phyloP scores from a whole-genome alignment of 106 monocot genomes.

The Dendrobium chrysotoxum region DNA sequence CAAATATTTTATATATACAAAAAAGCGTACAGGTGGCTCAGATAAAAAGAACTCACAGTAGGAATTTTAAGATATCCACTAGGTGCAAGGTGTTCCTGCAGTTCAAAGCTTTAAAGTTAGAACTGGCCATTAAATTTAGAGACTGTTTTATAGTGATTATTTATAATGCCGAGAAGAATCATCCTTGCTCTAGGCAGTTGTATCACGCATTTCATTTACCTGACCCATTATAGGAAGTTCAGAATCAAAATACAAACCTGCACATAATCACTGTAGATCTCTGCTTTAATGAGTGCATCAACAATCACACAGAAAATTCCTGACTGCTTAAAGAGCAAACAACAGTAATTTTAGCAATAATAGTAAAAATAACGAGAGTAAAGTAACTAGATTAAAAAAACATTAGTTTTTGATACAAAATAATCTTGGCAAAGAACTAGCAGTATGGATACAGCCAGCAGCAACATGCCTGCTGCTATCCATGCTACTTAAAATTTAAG shows the following conservation, averaged over 20 bases:
- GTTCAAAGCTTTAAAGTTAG: conserved; percentile 10
- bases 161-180: not conserved
- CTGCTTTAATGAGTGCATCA: conserved; percentile 52
- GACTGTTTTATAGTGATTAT: not conserved
- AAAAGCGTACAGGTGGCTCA: not conserved
- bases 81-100: conserved; percentile 81
- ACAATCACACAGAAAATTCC: conserved; percentile 58
- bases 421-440: not conserved
- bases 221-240: not conserved
- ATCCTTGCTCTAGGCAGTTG: not conserved
- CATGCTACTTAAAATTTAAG: not conserved
- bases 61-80: conserved; percentile 97
- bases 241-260: conserved; percentile 44
- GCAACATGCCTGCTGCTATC: not conserved
- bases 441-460: not conserved
- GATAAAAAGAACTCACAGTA: conserved; percentile 48
- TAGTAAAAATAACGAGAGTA: not conserved
- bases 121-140: not conserved
- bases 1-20: not conserved
- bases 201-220: not conserved
- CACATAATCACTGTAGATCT: conserved; percentile 65
- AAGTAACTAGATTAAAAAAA: not conserved
- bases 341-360: not conserved
- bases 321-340: conserved; percentile 20
- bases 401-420: not conserved